A percentile compares a stretch with the other conserved stretches of the same genome.
These are phyloP conservation scores for Telopea speciosissima DNA, from an alignment of 177 flowering plant species.

Conservation along the genomic window DNA sequence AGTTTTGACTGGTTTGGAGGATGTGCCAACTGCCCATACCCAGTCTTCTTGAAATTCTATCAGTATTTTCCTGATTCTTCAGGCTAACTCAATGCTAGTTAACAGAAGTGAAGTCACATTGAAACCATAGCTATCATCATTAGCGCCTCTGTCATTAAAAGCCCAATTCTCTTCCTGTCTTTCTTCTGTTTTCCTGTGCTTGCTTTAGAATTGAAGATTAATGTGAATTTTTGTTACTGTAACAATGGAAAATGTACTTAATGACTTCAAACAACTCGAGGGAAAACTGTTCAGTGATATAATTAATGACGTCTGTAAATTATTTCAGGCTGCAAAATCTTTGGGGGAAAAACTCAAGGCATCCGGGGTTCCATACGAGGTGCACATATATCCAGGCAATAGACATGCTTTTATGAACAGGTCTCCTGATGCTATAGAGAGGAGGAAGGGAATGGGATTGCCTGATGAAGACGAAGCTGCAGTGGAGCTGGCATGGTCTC, in stretches of 20 bases:
- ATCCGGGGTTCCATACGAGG: conserved; percentile 67
- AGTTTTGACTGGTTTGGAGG: background rate
- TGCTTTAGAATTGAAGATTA: background rate
- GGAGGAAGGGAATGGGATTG: conserved; percentile 79
- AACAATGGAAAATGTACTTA: background rate
- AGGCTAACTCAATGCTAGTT: too few species aligned
- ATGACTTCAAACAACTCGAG: background rate
- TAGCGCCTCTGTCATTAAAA: too few species aligned
- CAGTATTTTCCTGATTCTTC: too few species aligned
- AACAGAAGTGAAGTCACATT: too few species aligned
- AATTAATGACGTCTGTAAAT: background rate
- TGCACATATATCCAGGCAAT: conserved; percentile 67
- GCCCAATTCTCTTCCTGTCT: too few species aligned
- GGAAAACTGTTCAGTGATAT: background rate
- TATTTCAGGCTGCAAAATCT: conserved; percentile 72
- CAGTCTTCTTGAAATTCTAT: too few species aligned
- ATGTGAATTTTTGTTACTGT: background rate
- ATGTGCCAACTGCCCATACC: background rate
- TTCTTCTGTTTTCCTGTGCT: background rate
- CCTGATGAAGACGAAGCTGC: conserved; percentile 49
- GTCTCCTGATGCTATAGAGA: conserved; percentile 44
- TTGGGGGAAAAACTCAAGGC: conserved; percentile 80
- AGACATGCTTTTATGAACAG: conserved; percentile 89
- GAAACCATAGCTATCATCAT: too few species aligned
- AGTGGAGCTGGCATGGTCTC: conserved; percentile 81